Conservation (phyloP, 345 rosid genomes). For the Euphorbia tirucalli region DNA sequence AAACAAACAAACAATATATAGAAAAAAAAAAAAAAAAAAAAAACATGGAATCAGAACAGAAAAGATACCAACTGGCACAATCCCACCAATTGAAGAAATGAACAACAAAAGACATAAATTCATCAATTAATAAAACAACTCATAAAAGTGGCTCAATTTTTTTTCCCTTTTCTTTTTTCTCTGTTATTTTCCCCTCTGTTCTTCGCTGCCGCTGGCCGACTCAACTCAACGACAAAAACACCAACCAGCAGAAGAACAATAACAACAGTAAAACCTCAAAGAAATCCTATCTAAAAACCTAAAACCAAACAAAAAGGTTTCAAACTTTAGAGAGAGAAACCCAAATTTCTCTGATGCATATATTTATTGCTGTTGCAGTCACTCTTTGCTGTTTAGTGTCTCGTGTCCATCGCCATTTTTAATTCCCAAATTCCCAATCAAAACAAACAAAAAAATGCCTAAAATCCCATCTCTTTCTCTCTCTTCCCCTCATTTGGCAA, state of each 20-base stretch:
- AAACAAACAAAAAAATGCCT: no score
- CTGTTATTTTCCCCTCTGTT: background rate
- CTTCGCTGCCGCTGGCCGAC: background rate
- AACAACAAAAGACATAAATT: background rate
- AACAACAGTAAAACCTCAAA: no score
- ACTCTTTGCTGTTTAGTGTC: conserved; percentile 8
- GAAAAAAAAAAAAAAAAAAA: no score
- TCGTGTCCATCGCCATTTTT: conserved; percentile 36
- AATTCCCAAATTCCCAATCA: conserved; percentile 14
- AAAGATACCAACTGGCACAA: conserved; percentile 1
- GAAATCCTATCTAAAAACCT: no score
- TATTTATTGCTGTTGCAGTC: conserved; percentile 15
- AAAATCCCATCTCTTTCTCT: no score
- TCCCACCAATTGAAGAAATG: conserved; percentile 2
- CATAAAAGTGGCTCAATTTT: background rate
- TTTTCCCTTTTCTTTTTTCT: background rate
- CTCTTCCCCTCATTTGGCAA: conserved; percentile 16
- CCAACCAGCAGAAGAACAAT: background rate
- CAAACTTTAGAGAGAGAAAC: background rate
- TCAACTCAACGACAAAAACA: background rate
- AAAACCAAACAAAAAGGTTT: background rate
- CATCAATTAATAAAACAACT: background rate
- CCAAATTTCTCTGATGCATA: background rate
- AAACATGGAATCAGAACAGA: background rate
- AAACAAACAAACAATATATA: no score